Evolutionary conservation across 2,329 filamentous ascomycete species (phyloP).

Genomic region (Diaporthe sp.): DNA sequence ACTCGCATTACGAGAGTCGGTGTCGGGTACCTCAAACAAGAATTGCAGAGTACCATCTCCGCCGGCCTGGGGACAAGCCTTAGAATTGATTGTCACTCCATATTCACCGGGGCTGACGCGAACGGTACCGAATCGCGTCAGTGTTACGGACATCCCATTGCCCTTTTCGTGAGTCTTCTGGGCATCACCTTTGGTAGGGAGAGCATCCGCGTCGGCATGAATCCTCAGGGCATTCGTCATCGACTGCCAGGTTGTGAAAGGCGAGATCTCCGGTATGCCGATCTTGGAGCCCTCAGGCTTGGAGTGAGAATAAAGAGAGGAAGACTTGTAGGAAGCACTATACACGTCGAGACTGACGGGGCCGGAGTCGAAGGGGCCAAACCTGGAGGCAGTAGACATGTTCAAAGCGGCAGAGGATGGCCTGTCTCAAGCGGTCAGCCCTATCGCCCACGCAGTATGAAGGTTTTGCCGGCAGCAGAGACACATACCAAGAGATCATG

Average conservation of each 20-base stretch:
- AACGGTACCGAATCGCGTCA: slow-evolving; percentile 33
- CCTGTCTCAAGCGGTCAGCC: neutral
- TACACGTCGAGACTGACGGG: slow-evolving; percentile 35
- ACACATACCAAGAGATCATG: slow-evolving; percentile 33
- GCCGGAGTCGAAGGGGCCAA: slow-evolving; percentile 9
- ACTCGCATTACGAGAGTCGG: slow-evolving; percentile 33
- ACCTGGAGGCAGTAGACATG: slow-evolving; percentile 1
- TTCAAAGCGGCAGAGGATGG: slow-evolving; percentile 22
- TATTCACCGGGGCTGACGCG: slow-evolving; percentile 33
- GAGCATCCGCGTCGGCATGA: neutral
- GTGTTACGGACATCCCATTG: neutral
- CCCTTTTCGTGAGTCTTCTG: slow-evolving; percentile 19
- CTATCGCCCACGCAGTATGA: too few species aligned
- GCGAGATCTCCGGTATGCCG: slow-evolving; percentile 13
- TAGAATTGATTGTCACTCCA: slow-evolving; percentile 34
- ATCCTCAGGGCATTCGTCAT: slow-evolving; percentile 31
- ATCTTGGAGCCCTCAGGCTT: slow-evolving; percentile 5
- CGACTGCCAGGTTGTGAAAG: slow-evolving; percentile 34
- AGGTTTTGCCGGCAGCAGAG: neutral
- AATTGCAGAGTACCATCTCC: slow-evolving; percentile 24
- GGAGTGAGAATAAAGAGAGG: neutral
- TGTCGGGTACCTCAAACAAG: slow-evolving; percentile 34
- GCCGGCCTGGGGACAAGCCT: slow-evolving; percentile 24
- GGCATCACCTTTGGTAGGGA: neutral
- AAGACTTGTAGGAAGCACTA: slow-evolving; percentile 32